These are phyloP conservation scores for Datura wrightii DNA, from an alignment of 257 asterid genomes.

Conservation along the genomic window DNA sequence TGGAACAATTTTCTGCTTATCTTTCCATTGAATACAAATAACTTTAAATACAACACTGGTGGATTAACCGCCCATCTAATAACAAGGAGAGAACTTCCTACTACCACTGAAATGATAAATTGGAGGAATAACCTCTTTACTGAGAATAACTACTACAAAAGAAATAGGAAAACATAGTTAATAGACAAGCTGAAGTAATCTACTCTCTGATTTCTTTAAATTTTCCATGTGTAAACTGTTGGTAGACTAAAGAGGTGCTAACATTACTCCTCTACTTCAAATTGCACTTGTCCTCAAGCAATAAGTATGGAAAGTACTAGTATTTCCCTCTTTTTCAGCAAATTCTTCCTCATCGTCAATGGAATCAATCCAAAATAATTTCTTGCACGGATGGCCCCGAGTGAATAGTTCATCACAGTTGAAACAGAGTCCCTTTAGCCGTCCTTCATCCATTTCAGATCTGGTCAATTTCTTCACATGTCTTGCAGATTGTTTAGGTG, in stretches of 20 bases:
- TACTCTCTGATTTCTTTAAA: no score
- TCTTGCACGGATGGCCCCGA: neutral
- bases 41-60: neutral
- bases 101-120: neutral
- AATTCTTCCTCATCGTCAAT: neutral
- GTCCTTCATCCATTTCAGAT: neutral
- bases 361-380: neutral
- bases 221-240: no score
- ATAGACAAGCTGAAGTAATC: no score
- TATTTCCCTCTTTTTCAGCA: neutral
- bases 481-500: neutral
- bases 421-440: neutral
- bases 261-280: neutral
- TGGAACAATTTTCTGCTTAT: neutral
- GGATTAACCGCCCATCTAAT: neutral
- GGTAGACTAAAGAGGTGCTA: no score
- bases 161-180: no score
- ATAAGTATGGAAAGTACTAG: neutral
- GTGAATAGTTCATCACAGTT: neutral
- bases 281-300: neutral
- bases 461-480: neutral
- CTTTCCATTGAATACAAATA: neutral
- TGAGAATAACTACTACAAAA: neutral
- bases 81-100: neutral
- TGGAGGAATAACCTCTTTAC: no score